Base-by-base conservation (phyloP, 225 moss, liverwort and hornwort species). In the Straminergon stramineum region DNA sequence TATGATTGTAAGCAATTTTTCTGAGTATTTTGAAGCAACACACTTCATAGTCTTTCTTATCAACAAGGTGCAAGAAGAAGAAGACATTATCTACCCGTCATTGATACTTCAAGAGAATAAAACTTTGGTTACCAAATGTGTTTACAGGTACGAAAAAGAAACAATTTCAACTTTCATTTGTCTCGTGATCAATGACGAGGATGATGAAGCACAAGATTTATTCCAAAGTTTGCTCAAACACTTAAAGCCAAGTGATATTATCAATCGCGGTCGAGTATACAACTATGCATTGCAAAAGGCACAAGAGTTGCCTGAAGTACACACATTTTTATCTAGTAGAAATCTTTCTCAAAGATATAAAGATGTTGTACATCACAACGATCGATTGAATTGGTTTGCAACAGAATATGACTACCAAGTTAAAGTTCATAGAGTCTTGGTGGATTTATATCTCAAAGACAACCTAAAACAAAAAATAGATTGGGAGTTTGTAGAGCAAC, bases 251-350 rank as follows among this genome's bases (percentile, higher is more conserved):
- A 35, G 35, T 65, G 83, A 83, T 51, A 23, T 35, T 35, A 35
- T 34, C 34, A 65, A 83, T 83, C 7, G 35, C 35, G 83, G 83
- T 51, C 51, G 24, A 83, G 24, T 83, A 24, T 83, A 65, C 51
- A 65, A 83, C 35, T 24, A 65, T 51, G 51, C 65, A 65, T 63
- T 82, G 22, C 45, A 11, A 32, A 63, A 21, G 32, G 45, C 7
- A 0, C 32, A 63, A 1, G 8, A 82, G 1, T 4, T 63, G 4
- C 7, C 0, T 1, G 0, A 82, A 63, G 41, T 82, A 20, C 2
- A 3, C 4, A 32, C 2, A 45, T 43, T 21, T 82, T 1, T 45
- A 34, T 37, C 23, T 0, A 82, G 3, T 34, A 9, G 2, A 48
- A 10, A 7, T 0, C 63, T 82, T 63, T 82, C 23, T 64, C 3